Base-by-base conservation (phyloP, 2,329 filamentous ascomycete species). In the Cadophora sp. region DNA sequence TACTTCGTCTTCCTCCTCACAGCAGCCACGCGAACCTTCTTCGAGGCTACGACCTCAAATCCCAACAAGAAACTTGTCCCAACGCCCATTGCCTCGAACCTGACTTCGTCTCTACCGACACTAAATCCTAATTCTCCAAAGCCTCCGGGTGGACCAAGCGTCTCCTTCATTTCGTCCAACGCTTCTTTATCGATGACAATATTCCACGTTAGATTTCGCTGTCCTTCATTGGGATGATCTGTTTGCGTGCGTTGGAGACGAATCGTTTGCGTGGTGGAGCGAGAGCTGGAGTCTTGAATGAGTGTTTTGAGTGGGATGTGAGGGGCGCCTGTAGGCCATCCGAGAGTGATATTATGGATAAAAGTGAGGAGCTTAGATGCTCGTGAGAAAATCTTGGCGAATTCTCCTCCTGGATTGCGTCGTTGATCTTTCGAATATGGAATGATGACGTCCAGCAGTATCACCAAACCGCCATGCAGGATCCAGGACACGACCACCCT, bases 81-180 rank as follows among this genome's bases (percentile, higher is more conserved):
- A 3, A 64, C 53, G n/a, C 69, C 66, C 61, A 71, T 65, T 0
- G 69, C 67, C 7, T 68, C 70, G 34, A 72, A 67, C 19, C 50
- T 66, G 9, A 72, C 61, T 7, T 56, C 66, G 46, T 72, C 65
- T 31, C 40, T 63, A 2, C 46, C 55, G 11, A 72, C 67, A 24
- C 46, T 66, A 50, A 72, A 72, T 0, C 70, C 70, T 22, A 72
- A 43, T 24, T 72, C 70, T 8, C 70, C 70, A 51, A 72, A 72
- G 0, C 70, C 70, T 8, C 70, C 70, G 14, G 70, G 65, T 3
- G 70, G 70, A 16, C 70, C 70, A 12, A 72, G 51, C 16, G 62
- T 68, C 22, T 71, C 67, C 43, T 71, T 72, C 66, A 72, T 72
- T 26, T 71, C 70, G 40, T 71, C 62, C n/a, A 72, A 12, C 0